These are phyloP conservation scores for Plasmopara viticola DNA, from an alignment of 352 stramenopile genomes.

Conservation along the genomic window DNA sequence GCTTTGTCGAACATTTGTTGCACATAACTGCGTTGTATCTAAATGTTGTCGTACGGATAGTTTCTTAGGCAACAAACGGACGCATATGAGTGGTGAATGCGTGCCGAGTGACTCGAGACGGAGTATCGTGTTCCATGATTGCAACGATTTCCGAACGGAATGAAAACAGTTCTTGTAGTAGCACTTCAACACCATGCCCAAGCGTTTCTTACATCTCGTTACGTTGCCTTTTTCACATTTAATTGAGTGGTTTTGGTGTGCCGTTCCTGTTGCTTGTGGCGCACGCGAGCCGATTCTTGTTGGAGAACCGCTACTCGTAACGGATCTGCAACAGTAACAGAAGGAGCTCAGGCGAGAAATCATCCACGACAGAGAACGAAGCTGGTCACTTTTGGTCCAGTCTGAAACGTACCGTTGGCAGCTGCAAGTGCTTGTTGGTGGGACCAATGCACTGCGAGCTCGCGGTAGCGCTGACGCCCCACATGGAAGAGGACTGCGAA, in stretches of 20 bases:
- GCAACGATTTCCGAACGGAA: neutral
- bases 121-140: too few relatives aligned
- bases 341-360: slow-evolving; percentile 13
- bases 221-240: slow-evolving; percentile 28
- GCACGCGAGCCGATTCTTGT: slow-evolving; percentile 50
- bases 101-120: too few relatives aligned
- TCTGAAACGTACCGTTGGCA: slow-evolving; percentile 46
- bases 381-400: slow-evolving; percentile 3
- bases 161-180: neutral
- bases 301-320: slow-evolving; percentile 45
- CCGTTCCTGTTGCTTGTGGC: slow-evolving; percentile 42
- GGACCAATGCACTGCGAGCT: slow-evolving; percentile 26
- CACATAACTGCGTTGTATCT: neutral
- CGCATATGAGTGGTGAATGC: neutral
- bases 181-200: slow-evolving; percentile 5
- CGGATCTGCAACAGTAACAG: slow-evolving; percentile 29
- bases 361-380: slow-evolving; percentile 18
- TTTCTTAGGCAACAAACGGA: neutral
- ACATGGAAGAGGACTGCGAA: slow-evolving; percentile 23
- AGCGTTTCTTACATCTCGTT: slow-evolving; percentile 16
- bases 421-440: slow-evolving; percentile 26
- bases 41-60: too few relatives aligned
- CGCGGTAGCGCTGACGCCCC: slow-evolving; percentile 21
- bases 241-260: slow-evolving; percentile 16
- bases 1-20: slow-evolving; percentile 5